These are phyloP conservation scores for Candida tunisiensis DNA, from an alignment of 1,139 yeast genomes.

Conservation along the genomic window DNA sequence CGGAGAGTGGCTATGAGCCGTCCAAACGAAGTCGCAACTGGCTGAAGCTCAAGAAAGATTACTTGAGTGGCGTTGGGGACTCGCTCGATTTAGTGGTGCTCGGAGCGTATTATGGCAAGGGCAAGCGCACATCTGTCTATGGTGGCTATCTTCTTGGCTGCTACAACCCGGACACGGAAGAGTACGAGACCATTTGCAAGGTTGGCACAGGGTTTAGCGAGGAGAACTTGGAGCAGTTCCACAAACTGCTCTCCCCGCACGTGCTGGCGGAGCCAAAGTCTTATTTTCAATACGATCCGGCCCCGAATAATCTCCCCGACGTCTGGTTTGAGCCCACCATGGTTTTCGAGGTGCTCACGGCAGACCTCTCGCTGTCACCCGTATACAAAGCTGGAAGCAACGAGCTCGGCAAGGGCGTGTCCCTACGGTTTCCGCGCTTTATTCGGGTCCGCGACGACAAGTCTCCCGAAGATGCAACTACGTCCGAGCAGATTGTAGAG, in stretches of 20 bases:
- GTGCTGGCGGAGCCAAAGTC: slow-evolving; percentile 54
- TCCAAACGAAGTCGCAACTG: slow-evolving; percentile 89
- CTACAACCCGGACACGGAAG: slow-evolving; percentile 79
- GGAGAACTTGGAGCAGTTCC: slow-evolving; percentile 47
- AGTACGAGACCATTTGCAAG: slow-evolving; percentile 87
- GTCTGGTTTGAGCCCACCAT: slow-evolving; percentile 91
- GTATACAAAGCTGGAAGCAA: slow-evolving; percentile 77
- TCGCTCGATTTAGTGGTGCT: slow-evolving; percentile 84
- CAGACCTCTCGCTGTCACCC: slow-evolving; percentile 87
- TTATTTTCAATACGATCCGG: slow-evolving; percentile 50
- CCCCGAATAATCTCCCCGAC: slow-evolving; percentile 49
- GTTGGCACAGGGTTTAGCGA: slow-evolving; percentile 97
- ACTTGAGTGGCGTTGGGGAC: slow-evolving; percentile 88
- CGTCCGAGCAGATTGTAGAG: slow-evolving; percentile 79
- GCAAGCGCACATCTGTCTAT: slow-evolving; percentile 86
- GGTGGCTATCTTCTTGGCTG: slow-evolving; percentile 91
- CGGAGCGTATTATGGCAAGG: slow-evolving; percentile 89
- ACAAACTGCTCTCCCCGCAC: slow-evolving; percentile 47
- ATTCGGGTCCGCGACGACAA: slow-evolving; percentile 79
- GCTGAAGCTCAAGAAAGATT: slow-evolving; percentile 90
- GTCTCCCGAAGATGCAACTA: slow-evolving; percentile 75
- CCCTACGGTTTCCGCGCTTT: slow-evolving; percentile 84
- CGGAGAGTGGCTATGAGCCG: slow-evolving; percentile 79
- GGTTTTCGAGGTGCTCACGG: slow-evolving; percentile 84
- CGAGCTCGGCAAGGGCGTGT: slow-evolving; percentile 72